Percentiles rank a stretch among this genome's conserved stretches.
Evolutionary conservation across 139 green algal genomes (phyloP).

Genomic region (Dunaliella primolecta): DNA sequence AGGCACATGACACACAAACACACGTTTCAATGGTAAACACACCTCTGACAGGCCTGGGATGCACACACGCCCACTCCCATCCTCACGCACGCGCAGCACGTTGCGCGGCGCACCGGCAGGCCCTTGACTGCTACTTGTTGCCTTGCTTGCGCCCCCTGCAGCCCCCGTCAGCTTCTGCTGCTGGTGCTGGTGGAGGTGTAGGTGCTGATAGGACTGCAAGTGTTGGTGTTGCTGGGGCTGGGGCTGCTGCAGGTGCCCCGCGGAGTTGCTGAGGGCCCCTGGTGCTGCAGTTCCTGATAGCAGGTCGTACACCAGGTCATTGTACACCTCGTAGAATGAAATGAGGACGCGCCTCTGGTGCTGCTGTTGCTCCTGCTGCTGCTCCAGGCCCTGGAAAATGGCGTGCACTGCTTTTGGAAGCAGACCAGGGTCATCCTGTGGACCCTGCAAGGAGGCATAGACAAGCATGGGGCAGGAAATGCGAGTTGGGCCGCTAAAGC

Average conservation of each 20-base stretch:
- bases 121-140: not conserved
- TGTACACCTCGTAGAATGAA: slow-evolving; percentile 68
- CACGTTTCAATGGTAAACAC: not conserved
- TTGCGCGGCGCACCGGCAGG: not conserved
- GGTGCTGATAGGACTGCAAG: not conserved
- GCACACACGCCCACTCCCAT: slow-evolving; percentile 17
- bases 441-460: slow-evolving; percentile 44
- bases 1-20: not conserved
- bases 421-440: slow-evolving; percentile 50
- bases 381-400: slow-evolving; percentile 52
- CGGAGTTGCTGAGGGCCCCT: not conserved
- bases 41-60: slow-evolving; percentile 9
- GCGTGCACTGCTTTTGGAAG: slow-evolving; percentile 53
- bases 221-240: slow-evolving; percentile 4
- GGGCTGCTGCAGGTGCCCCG: not conserved
- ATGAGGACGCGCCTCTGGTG: slow-evolving; percentile 29
- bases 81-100: slow-evolving; percentile 56
- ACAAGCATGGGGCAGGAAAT: too few species aligned
- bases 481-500: too few species aligned
- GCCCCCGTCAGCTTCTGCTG: not conserved
- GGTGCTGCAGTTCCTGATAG: slow-evolving; percentile 22
- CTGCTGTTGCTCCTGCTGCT: not conserved
- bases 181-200: not conserved
- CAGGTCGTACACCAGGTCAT: slow-evolving; percentile 77
- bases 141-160: not conserved